phyloP scores from a whole-genome alignment of 768 basidiomycete species.

The Lentinula guzmanii region DNA sequence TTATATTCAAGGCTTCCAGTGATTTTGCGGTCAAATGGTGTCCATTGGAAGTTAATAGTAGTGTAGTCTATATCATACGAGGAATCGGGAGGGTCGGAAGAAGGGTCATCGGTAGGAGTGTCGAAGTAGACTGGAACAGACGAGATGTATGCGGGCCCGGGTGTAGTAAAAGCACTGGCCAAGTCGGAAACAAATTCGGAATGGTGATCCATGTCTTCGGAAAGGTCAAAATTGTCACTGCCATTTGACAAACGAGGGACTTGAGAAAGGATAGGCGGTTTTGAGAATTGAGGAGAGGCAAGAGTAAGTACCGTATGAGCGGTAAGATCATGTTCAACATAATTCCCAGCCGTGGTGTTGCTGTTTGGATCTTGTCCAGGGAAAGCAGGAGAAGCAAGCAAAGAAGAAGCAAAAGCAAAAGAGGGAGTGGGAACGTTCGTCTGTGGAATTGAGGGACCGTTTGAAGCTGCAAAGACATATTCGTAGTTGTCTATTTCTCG shows the following conservation, averaged over 20 bases:
- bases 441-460: not conserved
- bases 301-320: not conserved
- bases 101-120: not conserved
- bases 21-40: slow-evolving; percentile 2
- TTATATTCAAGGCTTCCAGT: not conserved
- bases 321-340: not conserved
- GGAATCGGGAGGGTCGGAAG: not conserved
- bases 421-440: not conserved
- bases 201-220: not conserved
- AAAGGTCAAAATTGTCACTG: not conserved
- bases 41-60: slow-evolving; percentile 2
- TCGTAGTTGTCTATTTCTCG: not conserved
- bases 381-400: not conserved
- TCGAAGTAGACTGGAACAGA: slow-evolving; percentile 4
- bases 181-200: not conserved
- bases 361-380: not conserved
- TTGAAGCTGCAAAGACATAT: not conserved
- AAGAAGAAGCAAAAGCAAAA: not conserved
- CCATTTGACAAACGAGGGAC: not conserved
- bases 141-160: not conserved
- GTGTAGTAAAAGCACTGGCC: not conserved
- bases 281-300: not conserved
- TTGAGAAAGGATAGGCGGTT: not conserved
- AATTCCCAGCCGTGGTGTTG: not conserved
- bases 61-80: not conserved